Evolutionary conservation across 345 rosid genomes (phyloP).

Genomic region (Abelmoschus esculentus): DNA sequence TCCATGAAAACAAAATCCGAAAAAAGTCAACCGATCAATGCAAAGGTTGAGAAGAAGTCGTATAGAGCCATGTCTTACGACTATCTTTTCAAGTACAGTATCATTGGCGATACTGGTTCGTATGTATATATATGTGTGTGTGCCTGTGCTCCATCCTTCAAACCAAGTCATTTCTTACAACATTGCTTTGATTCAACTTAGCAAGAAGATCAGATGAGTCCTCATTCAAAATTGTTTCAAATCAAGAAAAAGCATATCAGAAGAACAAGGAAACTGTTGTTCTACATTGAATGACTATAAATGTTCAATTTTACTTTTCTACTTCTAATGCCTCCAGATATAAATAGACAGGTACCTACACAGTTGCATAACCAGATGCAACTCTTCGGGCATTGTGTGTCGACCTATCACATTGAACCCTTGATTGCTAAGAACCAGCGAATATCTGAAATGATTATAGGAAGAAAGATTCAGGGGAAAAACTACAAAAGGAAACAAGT

Average conservation of each 20-base stretch:
- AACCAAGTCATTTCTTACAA: conserved; percentile 5
- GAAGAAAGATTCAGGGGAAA: conserved; percentile 4
- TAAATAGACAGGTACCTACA: not conserved
- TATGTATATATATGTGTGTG: not conserved
- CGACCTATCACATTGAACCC: not conserved
- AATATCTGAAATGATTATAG: conserved; percentile 37
- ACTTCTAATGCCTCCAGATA: not conserved
- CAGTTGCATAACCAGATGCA: not conserved
- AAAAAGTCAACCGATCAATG: not conserved
- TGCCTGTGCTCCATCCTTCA: not conserved
- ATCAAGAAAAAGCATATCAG: not conserved
- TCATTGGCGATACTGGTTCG: conserved; percentile 35
- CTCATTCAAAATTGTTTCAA: not conserved
- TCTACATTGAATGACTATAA: not conserved
- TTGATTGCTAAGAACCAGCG: conserved; percentile 28
- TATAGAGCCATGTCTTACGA: conserved; percentile 47
- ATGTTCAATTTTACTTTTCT: not conserved
- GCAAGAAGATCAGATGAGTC: not conserved
- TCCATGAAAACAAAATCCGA: not conserved
- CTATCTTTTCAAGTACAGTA: conserved; percentile 65
- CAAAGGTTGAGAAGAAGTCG: not conserved
- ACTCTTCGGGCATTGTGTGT: not conserved
- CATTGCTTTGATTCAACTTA: not conserved
- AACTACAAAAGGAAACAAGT: not conserved
- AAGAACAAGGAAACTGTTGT: not conserved